Base-by-base conservation (phyloP, 192 early-diverging fungal genomes). In the Backusella circina region DNA sequence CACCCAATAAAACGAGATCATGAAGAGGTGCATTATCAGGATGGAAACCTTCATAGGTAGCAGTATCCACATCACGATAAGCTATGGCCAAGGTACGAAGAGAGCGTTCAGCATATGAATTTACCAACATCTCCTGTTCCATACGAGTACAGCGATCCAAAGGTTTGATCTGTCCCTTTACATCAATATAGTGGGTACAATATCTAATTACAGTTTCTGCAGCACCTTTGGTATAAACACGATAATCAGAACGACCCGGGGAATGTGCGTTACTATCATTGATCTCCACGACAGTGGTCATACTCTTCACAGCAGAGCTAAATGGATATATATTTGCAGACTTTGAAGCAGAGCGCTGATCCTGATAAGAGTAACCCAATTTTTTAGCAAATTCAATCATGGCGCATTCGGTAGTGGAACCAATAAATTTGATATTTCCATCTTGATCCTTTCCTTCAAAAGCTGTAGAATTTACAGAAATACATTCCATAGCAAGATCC, bases 291-390 rank as follows among this genome's bases (percentile, higher is more conserved):
- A 93, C 76, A 3, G 91, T 91, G 16, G 92, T 88, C 96, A 98
- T 98, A 69, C 93, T 87, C 88, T 99, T 99, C 67, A 90, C 88
- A 75, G 92, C 87, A 10, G 95, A 96, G 33, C 90, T 90, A 87
- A 99, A 99, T 41, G 97, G 95, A 68, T 91, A 91, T 35, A 97
- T 84, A 51, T 92, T 89, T 16, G 86, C 84, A n/a, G 89, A 71
- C 65, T 82, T 84, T 75, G 64, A 54, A 70, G 85, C 80, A 3
- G 78, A 68, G 65, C 92, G 83, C 21, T 81, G 67, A 15, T 80
- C 75, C 73, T 83, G 85, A 85, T 92, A 91, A 57, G 87, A 88
- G 38, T 82, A 80, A 3, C 93, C 94, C 65, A 92, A 84, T 65
- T 50, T 71, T 79, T 89, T 90, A 70, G 84, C 77, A 71, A 91